Conservation (phyloP, 2,329 filamentous ascomycete genomes). For the Sclerotinia spermophila region DNA sequence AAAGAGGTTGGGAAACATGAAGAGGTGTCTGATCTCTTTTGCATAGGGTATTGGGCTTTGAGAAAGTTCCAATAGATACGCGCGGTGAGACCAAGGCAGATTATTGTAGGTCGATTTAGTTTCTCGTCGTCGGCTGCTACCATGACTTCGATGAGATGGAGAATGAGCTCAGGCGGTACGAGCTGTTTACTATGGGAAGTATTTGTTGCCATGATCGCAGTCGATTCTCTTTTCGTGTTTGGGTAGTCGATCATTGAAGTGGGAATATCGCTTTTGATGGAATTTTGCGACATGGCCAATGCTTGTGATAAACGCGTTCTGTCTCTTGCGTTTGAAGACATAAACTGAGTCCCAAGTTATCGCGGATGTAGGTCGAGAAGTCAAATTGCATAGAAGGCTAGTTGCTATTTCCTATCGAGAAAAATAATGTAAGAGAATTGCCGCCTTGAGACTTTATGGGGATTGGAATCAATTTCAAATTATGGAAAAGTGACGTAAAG, state of each 20-base stretch:
- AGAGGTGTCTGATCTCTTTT: not conserved
- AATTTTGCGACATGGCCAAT: not conserved
- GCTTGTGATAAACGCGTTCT: rapidly evolving
- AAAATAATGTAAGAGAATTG: not conserved
- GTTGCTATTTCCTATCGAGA: not conserved
- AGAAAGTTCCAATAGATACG: not conserved
- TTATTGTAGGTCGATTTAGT: not conserved
- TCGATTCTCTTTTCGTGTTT: not conserved
- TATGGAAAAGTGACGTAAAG: not conserved
- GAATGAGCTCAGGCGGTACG: not conserved
- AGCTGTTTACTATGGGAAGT: not conserved
- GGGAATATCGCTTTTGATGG: not conserved
- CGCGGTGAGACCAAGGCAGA: not conserved
- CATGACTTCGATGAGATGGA: not conserved
- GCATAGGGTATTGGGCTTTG: not conserved
- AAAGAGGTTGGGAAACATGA: not conserved
- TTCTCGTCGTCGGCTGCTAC: not conserved
- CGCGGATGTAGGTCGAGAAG: not conserved
- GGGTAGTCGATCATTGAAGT: not conserved
- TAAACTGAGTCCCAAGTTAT: not conserved
- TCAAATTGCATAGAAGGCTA: not conserved
- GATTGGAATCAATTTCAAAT: not conserved
- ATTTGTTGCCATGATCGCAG: not conserved
- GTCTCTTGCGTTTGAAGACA: not conserved
- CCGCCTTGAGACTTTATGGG: not conserved